Evolutionary conservation across 2,329 filamentous ascomycete species (phyloP).

Genomic region (Cadophora gregata): DNA sequence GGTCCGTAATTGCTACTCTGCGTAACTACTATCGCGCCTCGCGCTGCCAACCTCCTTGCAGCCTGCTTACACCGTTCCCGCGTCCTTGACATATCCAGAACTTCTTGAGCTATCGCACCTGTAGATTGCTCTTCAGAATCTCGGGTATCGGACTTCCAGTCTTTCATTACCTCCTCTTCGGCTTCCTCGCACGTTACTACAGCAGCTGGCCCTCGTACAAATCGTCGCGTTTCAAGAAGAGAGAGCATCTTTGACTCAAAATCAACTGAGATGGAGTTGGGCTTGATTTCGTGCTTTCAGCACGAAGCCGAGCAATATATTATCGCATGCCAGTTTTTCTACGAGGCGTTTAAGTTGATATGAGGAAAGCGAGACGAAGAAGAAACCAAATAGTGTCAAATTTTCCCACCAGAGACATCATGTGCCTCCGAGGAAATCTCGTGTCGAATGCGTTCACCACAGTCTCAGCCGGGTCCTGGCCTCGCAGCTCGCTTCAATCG

Average conservation of each 20-base stretch:
- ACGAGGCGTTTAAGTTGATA: neutral
- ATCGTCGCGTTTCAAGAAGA: conserved; percentile 18
- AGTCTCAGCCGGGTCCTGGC: too few relatives aligned
- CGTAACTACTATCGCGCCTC: conserved; percentile 26
- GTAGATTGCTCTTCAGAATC: neutral
- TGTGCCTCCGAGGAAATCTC: neutral
- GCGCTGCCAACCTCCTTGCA: conserved; percentile 22
- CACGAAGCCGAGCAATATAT: conserved; percentile 29
- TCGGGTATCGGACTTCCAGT: neutral
- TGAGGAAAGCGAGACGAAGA: neutral
- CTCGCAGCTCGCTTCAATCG: too few relatives aligned
- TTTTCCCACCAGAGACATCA: conserved; percentile 12
- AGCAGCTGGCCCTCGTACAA: conserved; percentile 15
- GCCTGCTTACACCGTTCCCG: conserved; percentile 31
- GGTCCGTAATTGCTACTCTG: conserved; percentile 28
- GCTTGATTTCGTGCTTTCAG: conserved; percentile 28
- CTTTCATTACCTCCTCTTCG: conserved; percentile 20
- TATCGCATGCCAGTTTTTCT: conserved; percentile 32
- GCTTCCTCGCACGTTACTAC: conserved; percentile 28
- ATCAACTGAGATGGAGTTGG: conserved; percentile 19
- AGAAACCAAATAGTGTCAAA: neutral
- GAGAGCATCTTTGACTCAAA: conserved; percentile 27
- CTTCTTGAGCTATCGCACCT: neutral
- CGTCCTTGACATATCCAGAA: conserved; percentile 11
- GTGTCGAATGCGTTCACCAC: neutral